Base-by-base conservation (phyloP, 2,329 filamentous ascomycete genomes). In the Dothidotthia symphoricarpi region DNA sequence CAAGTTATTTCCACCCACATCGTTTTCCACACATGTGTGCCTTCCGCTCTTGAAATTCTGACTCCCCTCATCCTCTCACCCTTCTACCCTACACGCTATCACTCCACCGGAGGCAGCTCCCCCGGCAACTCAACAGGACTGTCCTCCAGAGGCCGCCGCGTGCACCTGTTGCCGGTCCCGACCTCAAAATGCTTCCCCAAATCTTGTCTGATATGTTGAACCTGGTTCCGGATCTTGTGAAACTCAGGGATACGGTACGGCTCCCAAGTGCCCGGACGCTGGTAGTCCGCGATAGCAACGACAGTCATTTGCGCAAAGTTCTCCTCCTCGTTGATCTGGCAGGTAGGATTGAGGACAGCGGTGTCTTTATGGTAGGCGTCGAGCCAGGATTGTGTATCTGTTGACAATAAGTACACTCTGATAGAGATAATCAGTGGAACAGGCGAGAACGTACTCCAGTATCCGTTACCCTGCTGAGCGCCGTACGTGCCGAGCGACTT, bases 291-390 rank as follows among this genome's bases (percentile, higher is more conserved):
- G 7, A 39, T 11, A 4, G 24, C 24, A 9, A 33, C 3, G n/a
- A 33, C 29, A 8, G 12, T 24, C 7, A 34, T n/a, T 16, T 33
- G 16, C 14, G 27, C 19, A 16, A 39, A 16, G 15, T 39, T 28
- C 12, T 14, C 17, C n/a, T 33, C 28, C n/a, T 28, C 24, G 16
- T 13, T 17, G 16, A 11, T 25, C 28, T 31, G 25, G 9, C 24
- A 12, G 5, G 16, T 7, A 6, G 15, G 4, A 16, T 27, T 38
- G 11, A 31, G 15, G 15, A 38, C 19, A 5, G 35, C 35, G 12
- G 35, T 24, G 24, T 38, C 35, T n/a, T 24, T 16, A 28, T 13
- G 15, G n/a, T 38, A 27, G 5, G 35, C 28, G 5, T 31, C 17
- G 3, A 29, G 4, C 31, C 30, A 39, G 4, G 3, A 24, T 3